Conservation (phyloP, 2,329 filamentous ascomycete genomes). For the Pseudogymnoascus sp. region DNA sequence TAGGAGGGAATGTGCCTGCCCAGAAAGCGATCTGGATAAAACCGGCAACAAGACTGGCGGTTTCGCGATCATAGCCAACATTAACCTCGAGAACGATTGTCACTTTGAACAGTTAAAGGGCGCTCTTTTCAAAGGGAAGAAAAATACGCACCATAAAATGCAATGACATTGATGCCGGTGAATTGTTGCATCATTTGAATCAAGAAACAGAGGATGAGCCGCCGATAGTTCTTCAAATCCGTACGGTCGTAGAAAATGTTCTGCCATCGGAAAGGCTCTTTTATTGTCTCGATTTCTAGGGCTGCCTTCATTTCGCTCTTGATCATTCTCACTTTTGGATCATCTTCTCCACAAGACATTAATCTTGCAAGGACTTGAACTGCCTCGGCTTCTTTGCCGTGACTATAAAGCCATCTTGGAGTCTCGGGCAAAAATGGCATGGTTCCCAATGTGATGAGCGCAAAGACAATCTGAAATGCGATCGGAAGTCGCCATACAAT, state of each 20-base stretch:
- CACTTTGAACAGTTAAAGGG: neutral
- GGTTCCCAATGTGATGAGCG: constrained; percentile 46
- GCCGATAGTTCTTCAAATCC: constrained; percentile 6
- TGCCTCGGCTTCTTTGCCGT: constrained; percentile 35
- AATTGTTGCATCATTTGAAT: constrained; percentile 44
- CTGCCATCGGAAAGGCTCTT: neutral
- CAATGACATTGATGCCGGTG: constrained; percentile 32
- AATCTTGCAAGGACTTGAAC: constrained; percentile 31
- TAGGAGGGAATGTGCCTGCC: constrained; percentile 4
- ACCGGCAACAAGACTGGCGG: constrained; percentile 1
- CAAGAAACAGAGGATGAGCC: constrained; percentile 29
- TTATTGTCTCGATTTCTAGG: constrained; percentile 32
- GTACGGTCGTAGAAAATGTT: constrained; percentile 9
- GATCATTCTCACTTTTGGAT: constrained; percentile 47
- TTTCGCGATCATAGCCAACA: neutral
- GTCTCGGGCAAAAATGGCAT: constrained; percentile 45
- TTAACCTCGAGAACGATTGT: constrained; percentile 8
- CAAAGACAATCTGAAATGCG: constrained; percentile 50
- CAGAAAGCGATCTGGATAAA: constrained; percentile 10
- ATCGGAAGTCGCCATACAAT: constrained; percentile 52
- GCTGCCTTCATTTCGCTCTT: constrained; percentile 46
- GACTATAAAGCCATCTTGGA: constrained; percentile 35
- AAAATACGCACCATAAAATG: constrained; percentile 20
- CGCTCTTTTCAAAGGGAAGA: neutral
- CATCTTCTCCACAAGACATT: constrained; percentile 32